Evolutionary conservation across 805 yeast species (phyloP).

Genomic region (Saccharomyces paradoxus): DNA sequence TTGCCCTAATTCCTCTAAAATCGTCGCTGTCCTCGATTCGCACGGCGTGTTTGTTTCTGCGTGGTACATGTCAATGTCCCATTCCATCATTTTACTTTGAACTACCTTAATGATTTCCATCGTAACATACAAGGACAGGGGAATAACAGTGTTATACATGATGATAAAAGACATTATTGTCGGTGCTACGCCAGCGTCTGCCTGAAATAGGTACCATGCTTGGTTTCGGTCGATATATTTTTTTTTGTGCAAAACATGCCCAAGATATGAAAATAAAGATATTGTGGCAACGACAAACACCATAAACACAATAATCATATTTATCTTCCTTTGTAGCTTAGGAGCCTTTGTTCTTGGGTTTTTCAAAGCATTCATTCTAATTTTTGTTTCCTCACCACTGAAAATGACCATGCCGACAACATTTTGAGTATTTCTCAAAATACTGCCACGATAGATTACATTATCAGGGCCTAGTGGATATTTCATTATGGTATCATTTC

Average conservation of each 20-base stretch:
- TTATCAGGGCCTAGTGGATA: slow-evolving; percentile 72
- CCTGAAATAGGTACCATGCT: slow-evolving; percentile 66
- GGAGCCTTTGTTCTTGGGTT: slow-evolving; percentile 92
- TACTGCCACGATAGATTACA: slow-evolving; percentile 84
- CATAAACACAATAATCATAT: slow-evolving; percentile 79
- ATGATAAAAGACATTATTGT: slow-evolving; percentile 92
- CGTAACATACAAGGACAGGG: slow-evolving; percentile 87
- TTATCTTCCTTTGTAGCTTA: slow-evolving; percentile 74
- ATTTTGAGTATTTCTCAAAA: slow-evolving; percentile 72
- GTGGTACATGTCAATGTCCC: slow-evolving; percentile 94
- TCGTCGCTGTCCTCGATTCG: slow-evolving; percentile 90
- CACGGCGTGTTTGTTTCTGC: slow-evolving; percentile 79
- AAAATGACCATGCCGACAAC: slow-evolving; percentile 76
- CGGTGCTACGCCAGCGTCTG: slow-evolving; percentile 79
- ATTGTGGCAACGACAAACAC: slow-evolving; percentile 68
- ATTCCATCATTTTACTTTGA: slow-evolving; percentile 73
- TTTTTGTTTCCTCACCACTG: slow-evolving; percentile 93
- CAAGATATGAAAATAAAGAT: slow-evolving; percentile 77
- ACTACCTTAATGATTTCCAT: slow-evolving; percentile 90
- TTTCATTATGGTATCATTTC: slow-evolving; percentile 31
- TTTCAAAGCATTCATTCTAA: slow-evolving; percentile 87
- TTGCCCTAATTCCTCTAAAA: slow-evolving; percentile 93
- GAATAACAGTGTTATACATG: slow-evolving; percentile 95
- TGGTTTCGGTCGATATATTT: slow-evolving; percentile 30
- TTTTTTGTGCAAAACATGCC: slow-evolving; percentile 47